Base-by-base conservation (phyloP, 2,329 filamentous ascomycete genomes). In the Phyllosticta citrichinensis region DNA sequence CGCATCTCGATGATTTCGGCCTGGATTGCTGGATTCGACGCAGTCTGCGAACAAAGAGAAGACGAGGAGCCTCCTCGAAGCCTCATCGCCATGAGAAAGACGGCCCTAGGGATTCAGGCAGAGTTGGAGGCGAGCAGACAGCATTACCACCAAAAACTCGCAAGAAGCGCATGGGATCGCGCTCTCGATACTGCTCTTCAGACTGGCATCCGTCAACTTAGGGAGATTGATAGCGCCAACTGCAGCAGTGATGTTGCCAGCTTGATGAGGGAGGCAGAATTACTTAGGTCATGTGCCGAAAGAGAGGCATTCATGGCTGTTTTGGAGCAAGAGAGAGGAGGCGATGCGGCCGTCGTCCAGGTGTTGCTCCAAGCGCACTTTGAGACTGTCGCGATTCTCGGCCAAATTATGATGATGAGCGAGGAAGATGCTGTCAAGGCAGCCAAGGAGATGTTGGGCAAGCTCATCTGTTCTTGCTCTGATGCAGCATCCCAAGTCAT, bases 11-110 rank as follows among this genome's bases (percentile, higher is more conserved):
- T 96, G 63, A 80, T 99, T n/a, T 92, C 88, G 3, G 87, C 88
- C 1, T 99, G 94, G 94, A 88, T 97, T 61, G 89, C 88, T 1
- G 91, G 91, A 1, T 99, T 97, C 68, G 93, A 97, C 64, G 80
- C 82, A 1, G 83, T 95, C 2, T 93, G 87, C 66, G 89, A 91
- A 50, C 81, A 80, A 55, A 81, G 86, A 19, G 87, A 88, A 58
- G 83, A 85, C 20, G 87, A 88, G 63, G 82, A 86, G 14, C 76
- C 81, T 0, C 84, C 91, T 1, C 76, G 82, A 33, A 89, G 85
- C 65, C 76, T 96, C 53, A 74, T 80, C 2, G 83, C 88, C 0
- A 89, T 97, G 77, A 86, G 91, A 61, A 95, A 93, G 74, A 92
- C 90, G 1, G 93, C 93, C 0, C 85, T 90, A 61, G 94, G 93